phyloP scores from a whole-genome alignment of 73 alveolate genomes.

The Stentor coeruleus region DNA sequence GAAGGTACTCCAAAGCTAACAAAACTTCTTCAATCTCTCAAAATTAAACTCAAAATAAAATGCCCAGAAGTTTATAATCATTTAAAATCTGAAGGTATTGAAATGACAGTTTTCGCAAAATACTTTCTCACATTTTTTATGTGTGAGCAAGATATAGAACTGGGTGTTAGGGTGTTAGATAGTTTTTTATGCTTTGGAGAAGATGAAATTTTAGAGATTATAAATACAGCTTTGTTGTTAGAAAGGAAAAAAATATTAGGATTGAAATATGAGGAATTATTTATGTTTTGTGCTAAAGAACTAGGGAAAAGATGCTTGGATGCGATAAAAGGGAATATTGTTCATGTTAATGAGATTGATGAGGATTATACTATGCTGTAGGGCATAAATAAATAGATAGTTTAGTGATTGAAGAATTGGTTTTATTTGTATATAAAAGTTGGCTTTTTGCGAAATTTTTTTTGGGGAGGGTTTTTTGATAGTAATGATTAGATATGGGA shows the following conservation, averaged over 20 bases:
- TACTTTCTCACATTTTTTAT: conserved; percentile 6
- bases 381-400: too few species aligned
- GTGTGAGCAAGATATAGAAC: not conserved
- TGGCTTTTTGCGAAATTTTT: too few species aligned
- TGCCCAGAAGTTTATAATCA: conserved; percentile 11
- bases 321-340: too few species aligned
- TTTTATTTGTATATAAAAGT: too few species aligned
- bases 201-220: not conserved
- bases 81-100: not conserved
- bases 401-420: too few species aligned
- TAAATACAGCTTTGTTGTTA: not conserved
- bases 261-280: not conserved
- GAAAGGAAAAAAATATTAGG: conserved; percentile 25
- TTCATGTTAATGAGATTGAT: too few species aligned
- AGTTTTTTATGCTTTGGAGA: conserved; percentile 9
- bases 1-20: conserved; percentile 22
- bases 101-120: not conserved
- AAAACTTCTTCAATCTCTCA: not conserved
- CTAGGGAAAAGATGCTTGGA: conserved; percentile 16
- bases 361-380: too few species aligned
- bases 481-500: too few species aligned
- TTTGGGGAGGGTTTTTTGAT: too few species aligned
- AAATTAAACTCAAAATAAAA: not conserved
- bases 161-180: conserved; percentile 10
- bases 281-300: conserved; percentile 1